Evolutionary conservation across 129 eudicot species (phyloP).

Genomic region (Flaveria ramosissima): DNA sequence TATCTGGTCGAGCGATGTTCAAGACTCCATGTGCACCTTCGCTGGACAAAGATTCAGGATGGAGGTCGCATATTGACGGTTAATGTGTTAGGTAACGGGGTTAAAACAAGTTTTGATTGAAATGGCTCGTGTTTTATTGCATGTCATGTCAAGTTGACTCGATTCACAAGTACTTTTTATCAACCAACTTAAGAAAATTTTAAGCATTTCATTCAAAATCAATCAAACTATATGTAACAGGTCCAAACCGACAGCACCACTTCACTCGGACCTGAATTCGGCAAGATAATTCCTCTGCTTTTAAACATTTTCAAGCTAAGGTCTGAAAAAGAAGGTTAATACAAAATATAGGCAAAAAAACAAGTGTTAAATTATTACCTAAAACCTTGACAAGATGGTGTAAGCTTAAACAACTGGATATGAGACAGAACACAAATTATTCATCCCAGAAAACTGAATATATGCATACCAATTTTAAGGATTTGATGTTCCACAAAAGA

Average conservation of each 20-base stretch:
- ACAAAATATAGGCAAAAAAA: background rate
- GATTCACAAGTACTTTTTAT: too few relatives aligned
- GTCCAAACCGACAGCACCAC: background rate
- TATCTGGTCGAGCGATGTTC: too few relatives aligned
- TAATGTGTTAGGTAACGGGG: too few relatives aligned
- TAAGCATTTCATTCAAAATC: too few relatives aligned
- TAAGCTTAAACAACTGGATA: background rate
- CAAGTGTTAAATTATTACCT: background rate
- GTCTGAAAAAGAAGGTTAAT: background rate
- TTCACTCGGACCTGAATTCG: background rate
- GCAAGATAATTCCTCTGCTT: background rate
- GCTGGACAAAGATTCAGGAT: too few relatives aligned
- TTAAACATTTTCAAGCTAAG: background rate
- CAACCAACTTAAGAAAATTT: too few relatives aligned
- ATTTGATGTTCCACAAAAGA: conserved; percentile 26
- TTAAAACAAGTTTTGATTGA: too few relatives aligned
- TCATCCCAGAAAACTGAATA: conserved; percentile 30
- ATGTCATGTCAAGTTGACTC: too few relatives aligned
- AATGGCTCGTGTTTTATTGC: too few relatives aligned
- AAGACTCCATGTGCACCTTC: too few relatives aligned
- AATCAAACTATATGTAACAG: background rate
- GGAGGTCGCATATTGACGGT: too few relatives aligned
- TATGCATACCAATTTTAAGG: conserved; percentile 35
- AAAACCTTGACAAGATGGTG: background rate
- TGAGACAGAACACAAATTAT: background rate